Evolutionary conservation across 139 green algal genomes (phyloP).

Genomic region (Chlorella sp.): DNA sequence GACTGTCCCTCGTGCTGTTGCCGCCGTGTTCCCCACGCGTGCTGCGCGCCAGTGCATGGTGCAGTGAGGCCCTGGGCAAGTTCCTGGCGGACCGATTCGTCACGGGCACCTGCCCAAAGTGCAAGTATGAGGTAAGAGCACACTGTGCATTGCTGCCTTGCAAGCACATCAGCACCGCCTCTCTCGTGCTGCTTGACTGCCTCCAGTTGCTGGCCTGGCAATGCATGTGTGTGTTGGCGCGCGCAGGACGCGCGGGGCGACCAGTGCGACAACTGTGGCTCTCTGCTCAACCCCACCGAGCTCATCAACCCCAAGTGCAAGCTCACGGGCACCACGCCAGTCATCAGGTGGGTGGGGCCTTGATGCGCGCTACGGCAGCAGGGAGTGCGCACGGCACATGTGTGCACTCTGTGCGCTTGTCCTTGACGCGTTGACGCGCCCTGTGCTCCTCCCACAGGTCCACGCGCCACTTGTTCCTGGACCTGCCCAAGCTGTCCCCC

Average conservation of each 20-base stretch:
- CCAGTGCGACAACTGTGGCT: constrained; percentile 90
- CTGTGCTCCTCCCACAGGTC: constrained; percentile 4
- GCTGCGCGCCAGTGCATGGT: too few species aligned
- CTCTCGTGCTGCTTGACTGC: not conserved
- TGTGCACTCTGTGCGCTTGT: constrained; percentile 11
- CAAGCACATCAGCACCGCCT: too few species aligned
- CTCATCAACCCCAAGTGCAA: constrained; percentile 90
- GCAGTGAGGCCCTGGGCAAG: constrained; percentile 72
- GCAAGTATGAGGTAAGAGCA: constrained; percentile 74
- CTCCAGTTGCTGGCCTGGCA: not conserved
- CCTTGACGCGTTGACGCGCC: too few species aligned
- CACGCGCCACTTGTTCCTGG: constrained; percentile 92
- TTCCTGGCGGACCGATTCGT: constrained; percentile 97
- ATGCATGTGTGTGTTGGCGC: not conserved
- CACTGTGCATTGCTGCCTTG: too few species aligned
- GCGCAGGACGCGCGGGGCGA: constrained; percentile 47
- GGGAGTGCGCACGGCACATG: too few species aligned
- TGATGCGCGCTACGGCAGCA: too few species aligned
- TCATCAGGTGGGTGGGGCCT: constrained; percentile 16
- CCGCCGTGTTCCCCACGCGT: not conserved
- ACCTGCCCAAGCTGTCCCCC: constrained; percentile 77
- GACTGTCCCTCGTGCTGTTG: not conserved
- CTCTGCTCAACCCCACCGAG: constrained; percentile 90
- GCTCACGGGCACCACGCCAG: constrained; percentile 64
- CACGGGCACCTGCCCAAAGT: constrained; percentile 91